Evolutionary conservation across 2,329 filamentous ascomycete species (phyloP).

Genomic region (Pseudocercospora fijiensis): DNA sequence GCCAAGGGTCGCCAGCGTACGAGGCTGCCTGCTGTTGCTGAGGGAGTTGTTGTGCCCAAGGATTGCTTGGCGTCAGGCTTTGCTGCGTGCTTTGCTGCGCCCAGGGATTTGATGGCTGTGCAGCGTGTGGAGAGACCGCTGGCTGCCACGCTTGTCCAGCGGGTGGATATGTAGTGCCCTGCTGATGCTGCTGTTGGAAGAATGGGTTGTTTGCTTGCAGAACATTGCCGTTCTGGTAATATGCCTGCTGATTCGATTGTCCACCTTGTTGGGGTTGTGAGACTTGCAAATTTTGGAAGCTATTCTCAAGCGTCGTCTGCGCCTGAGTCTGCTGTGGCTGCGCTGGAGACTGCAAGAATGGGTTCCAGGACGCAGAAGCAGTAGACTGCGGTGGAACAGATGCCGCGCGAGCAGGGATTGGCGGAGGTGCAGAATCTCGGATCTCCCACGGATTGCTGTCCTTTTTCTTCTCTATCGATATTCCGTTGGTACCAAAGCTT

Average conservation of each 20-base stretch:
- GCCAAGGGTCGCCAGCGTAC: slow-evolving; percentile 28
- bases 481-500: slow-evolving; percentile 45
- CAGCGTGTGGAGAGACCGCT: slow-evolving; percentile 44
- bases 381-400: slow-evolving; percentile 34
- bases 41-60: slow-evolving; percentile 38
- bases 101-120: slow-evolving; percentile 51
- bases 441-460: slow-evolving; percentile 48
- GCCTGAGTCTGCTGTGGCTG: slow-evolving; percentile 27
- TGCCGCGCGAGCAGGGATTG: slow-evolving; percentile 34
- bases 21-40: slow-evolving; percentile 19
- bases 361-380: slow-evolving; percentile 60
- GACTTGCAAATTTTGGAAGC: slow-evolving; percentile 72
- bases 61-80: slow-evolving; percentile 43
- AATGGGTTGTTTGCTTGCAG: slow-evolving; percentile 34
- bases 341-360: slow-evolving; percentile 57
- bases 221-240: slow-evolving; percentile 28
- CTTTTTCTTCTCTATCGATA: slow-evolving; percentile 43
- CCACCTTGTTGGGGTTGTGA: slow-evolving; percentile 34
- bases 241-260: slow-evolving; percentile 22
- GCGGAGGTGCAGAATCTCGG: slow-evolving; percentile 38
- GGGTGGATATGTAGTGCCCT: slow-evolving; percentile 16
- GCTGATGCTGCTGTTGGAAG: slow-evolving; percentile 30
- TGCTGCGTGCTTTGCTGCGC: slow-evolving; percentile 40
- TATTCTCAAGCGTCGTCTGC: slow-evolving; percentile 30
- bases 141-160: slow-evolving; percentile 30